Evolutionary conservation across 2,329 filamentous ascomycete genomes (phyloP).

Genomic region (Coniochaeta sp.): DNA sequence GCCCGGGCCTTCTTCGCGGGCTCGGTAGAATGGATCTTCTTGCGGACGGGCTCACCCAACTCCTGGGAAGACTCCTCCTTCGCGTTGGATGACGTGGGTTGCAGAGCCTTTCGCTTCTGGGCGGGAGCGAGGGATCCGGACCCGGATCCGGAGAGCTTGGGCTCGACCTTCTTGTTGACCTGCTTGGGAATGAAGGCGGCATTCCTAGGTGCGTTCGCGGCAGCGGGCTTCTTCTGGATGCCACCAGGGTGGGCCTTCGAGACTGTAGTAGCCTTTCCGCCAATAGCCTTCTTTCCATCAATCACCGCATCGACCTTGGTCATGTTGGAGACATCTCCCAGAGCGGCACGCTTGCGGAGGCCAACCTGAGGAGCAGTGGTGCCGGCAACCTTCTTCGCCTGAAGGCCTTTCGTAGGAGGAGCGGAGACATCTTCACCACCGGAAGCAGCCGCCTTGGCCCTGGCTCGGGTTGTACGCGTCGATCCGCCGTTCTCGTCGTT

Average conservation of each 20-base stretch:
- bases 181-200: conserved; percentile 43
- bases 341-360: conserved; percentile 68
- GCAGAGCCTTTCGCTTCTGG: conserved; percentile 59
- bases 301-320: conserved; percentile 61
- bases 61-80: conserved; percentile 55
- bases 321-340: conserved; percentile 95
- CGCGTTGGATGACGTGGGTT: conserved; percentile 45
- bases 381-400: conserved; percentile 60
- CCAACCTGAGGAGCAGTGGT: conserved; percentile 41
- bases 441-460: conserved; percentile 67
- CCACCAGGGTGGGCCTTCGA: conserved; percentile 82
- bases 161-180: conserved; percentile 55
- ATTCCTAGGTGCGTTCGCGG: conserved; percentile 50
- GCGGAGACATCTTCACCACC: conserved; percentile 54
- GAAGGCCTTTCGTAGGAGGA: conserved; percentile 50
- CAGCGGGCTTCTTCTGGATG: conserved; percentile 68
- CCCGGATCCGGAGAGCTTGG: conserved; percentile 52
- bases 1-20: conserved; percentile 38
- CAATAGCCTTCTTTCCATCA: conserved; percentile 67
- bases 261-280: conserved; percentile 59
- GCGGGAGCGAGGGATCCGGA: conserved; percentile 56
- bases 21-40: conserved; percentile 53
- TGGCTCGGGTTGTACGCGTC: conserved; percentile 81
- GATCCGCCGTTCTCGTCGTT: conserved; percentile 84
- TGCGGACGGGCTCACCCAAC: conserved; percentile 61